Base-by-base conservation (phyloP, 495 filamentous ascomycete genomes). In the Clavariopsis aquatica region DNA sequence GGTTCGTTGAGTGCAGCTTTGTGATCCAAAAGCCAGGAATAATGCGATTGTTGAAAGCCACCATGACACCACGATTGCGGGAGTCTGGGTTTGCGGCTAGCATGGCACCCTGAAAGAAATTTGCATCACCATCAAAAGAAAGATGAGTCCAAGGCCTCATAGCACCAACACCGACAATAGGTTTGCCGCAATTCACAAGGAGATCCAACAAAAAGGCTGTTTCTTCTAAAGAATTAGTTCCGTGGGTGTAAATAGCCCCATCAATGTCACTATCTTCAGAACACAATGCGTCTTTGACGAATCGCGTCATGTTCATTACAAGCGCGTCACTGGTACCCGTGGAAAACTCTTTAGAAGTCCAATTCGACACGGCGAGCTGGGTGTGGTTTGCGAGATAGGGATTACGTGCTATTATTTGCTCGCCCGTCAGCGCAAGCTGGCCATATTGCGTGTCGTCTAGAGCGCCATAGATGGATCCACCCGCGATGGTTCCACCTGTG, bases 251-350 rank as follows among this genome's bases (percentile, higher is more conserved):
- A 13, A 65, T 34, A 10, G 62, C 62, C 1, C 62, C 62, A 26
- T 27, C 62, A 34, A 65, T 65, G 28, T 65, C 62, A 24, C 62
- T 65, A 34, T 65, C 62, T 51, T 68, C 49, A 13, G 69, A 65
- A 47, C 62, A 65, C 4, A 65, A 41, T 1, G 62, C 62, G 34
- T 65, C 62, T 20, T 59, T 4, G 15, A 54, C 62, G 36, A 65
- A 65, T 3, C 62, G 27, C 1, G 62, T 65, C 62, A 65, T 65
- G 34, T 65, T 65, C 62, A 65, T 65, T 13, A 59, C 62, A 8
- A 65, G 49, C 19, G 43, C 41, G 49, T 65, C 62, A 24, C 46
- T 59, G 13, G 62, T 65, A 19, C 62, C 62, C n/a, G 62, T 65
- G 5, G 62, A 65, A 19, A 17, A 13, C 1, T 65, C 62, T 19